phyloP scores from a whole-genome alignment of 192 early-diverging fungal genomes.

The Glomus cerebriforme region DNA sequence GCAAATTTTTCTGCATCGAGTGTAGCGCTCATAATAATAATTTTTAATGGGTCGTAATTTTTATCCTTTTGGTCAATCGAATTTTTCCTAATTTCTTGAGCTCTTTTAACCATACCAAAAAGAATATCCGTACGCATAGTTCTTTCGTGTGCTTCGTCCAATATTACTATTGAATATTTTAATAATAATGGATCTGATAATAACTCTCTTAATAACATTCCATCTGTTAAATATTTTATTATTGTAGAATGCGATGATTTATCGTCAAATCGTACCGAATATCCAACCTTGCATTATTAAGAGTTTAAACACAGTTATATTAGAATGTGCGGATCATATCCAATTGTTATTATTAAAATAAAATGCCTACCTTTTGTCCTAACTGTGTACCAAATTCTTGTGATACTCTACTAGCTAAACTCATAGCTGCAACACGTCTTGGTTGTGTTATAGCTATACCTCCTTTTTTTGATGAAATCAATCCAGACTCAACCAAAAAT shows the following conservation, averaged over 20 bases:
- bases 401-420: slow-evolving; percentile 75
- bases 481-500: slow-evolving; percentile 75
- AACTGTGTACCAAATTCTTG: slow-evolving; percentile 75
- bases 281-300: slow-evolving; percentile 69
- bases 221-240: slow-evolving; percentile 96
- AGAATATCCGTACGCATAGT: slow-evolving; percentile 92
- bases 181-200: slow-evolving; percentile 76
- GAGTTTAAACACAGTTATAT: background rate
- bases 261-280: slow-evolving; percentile 95
- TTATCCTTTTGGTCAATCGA: slow-evolving; percentile 44
- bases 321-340: background rate
- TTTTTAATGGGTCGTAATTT: slow-evolving; percentile 68
- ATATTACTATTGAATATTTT: slow-evolving; percentile 82
- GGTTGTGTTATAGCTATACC: slow-evolving; percentile 85
- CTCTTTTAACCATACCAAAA: slow-evolving; percentile 92
- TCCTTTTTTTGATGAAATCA: slow-evolving; percentile 52
- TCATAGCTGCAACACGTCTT: slow-evolving; percentile 82
- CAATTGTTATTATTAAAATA: background rate
- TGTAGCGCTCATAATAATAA: slow-evolving; percentile 96
- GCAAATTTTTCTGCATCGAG: slow-evolving; percentile 92
- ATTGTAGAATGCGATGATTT: slow-evolving; percentile 74
- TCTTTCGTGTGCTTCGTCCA: slow-evolving; percentile 99
- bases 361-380: slow-evolving; percentile 49
- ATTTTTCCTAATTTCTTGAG: slow-evolving; percentile 67
- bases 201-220: slow-evolving; percentile 91